These are phyloP conservation scores for Exophiala sideris DNA, from an alignment of 2,329 filamentous ascomycete species.

Conservation along the genomic window DNA sequence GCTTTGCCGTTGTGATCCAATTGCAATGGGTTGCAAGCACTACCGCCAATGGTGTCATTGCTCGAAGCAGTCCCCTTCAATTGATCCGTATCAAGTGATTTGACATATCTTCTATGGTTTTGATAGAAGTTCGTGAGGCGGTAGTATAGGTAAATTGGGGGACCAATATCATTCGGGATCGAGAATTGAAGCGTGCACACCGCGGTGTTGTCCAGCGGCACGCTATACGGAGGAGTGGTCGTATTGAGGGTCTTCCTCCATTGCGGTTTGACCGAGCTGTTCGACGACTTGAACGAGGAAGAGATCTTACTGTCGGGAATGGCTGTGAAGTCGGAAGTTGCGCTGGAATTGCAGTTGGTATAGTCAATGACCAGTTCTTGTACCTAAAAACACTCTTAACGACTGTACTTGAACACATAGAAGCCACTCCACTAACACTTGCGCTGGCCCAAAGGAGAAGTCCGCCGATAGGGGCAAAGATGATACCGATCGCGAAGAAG, in stretches of 20 bases:
- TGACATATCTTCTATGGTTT: constrained; percentile 94
- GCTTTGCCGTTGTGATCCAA: constrained; percentile 56
- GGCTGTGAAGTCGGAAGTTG: constrained; percentile 44
- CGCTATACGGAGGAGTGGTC: constrained; percentile 28
- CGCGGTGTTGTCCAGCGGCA: constrained; percentile 37
- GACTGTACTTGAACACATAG: not conserved
- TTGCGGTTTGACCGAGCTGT: constrained; percentile 35
- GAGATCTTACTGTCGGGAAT: constrained; percentile 60
- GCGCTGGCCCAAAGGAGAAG: constrained; percentile 81
- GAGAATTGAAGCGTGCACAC: constrained; percentile 73
- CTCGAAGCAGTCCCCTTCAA: constrained; percentile 68
- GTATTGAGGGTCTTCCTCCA: constrained; percentile 28
- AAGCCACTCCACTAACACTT: constrained; percentile 52
- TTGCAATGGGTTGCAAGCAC: constrained; percentile 73
- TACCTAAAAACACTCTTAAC: constrained; percentile 55
- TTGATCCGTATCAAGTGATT: constrained; percentile 79
- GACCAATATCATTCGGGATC: constrained; percentile 72
- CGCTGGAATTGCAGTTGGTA: constrained; percentile 65
- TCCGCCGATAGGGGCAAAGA: constrained; percentile 91
- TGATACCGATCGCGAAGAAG: constrained; percentile 85
- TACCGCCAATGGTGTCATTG: constrained; percentile 58
- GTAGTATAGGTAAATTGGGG: constrained; percentile 91
- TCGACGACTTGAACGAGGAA: constrained; percentile 67
- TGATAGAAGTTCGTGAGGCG: constrained; percentile 97
- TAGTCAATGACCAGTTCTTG: constrained; percentile 92